Base-by-base conservation (phyloP, 768 basidiomycete species). In the Hemileccinum rubropunctum region DNA sequence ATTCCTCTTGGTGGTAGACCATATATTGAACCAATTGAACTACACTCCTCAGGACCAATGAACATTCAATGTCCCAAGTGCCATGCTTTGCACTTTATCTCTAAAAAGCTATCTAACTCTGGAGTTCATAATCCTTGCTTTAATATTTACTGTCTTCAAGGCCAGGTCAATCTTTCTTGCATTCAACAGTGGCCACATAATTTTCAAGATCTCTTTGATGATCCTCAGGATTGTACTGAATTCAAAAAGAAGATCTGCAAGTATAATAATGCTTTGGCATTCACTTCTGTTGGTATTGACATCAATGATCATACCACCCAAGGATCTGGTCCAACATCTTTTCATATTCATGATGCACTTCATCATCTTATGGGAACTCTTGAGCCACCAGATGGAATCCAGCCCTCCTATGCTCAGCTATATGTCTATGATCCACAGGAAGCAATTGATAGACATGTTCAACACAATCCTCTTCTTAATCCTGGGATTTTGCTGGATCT, bases 391-490 rank as follows among this genome's bases (percentile, higher is more conserved):
- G 39, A 42, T 17, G 62, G 53, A 1, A 13, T 36, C 1, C 30
- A 28, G 0, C 68, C 74, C 0, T 28, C 45, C 0, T 77, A 71
- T 63, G 66, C 72, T 1, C 75, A 79, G 45, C 63, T 77, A 0
- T 76, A 75, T 42, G 61, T 77, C 2, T 66, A 72, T 59, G 74
- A 78, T 48, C 65, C 73, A 6, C 32, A 48, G 2, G 64, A 56
- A 1, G 75, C 75, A 0, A 63, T 71, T 2, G 23, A 71, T 3
- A 26, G 47, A 48, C 39, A 68, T 1, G 51, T 60, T 20, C 17
- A 45, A 2, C 3, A 7, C 0, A 73, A 73, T 56, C 46, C 42
- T 26, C 49, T 61, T 4, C 50, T 69, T 0, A n/a, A 56, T 32
- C 9, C 10, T 15, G 47, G 27, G 0, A 61, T 62, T 2, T 61